phyloP scores from a whole-genome alignment of 805 yeast genomes.

The Teunomyces tritomae region DNA sequence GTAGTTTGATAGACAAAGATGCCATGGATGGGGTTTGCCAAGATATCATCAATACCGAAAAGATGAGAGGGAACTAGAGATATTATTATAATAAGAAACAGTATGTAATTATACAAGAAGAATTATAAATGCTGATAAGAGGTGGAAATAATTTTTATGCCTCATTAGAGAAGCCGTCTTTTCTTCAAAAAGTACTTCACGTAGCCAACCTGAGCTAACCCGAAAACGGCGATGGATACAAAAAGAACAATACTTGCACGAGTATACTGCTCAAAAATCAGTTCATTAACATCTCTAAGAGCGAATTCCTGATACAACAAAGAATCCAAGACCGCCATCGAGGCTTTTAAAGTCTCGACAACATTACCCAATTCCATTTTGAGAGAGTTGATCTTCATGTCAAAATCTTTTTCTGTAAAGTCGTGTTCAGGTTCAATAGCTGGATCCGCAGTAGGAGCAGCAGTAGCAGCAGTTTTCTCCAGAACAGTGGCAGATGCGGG shows the following conservation, averaged over 20 bases:
- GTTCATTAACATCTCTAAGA: conserved; percentile 39
- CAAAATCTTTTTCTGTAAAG: conserved; percentile 33
- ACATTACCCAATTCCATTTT: conserved; percentile 31
- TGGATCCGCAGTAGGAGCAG: background rate
- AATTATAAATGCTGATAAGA: conserved; percentile 1
- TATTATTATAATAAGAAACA: conserved; percentile 2
- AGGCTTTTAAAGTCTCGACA: conserved; percentile 26
- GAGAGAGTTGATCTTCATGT: conserved; percentile 25
- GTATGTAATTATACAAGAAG: conserved; percentile 4
- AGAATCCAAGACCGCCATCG: conserved; percentile 24
- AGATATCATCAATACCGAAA: conserved; percentile 68
- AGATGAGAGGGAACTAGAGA: conserved; percentile 58
- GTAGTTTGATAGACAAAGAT: conserved; percentile 48
- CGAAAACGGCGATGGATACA: conserved; percentile 25
- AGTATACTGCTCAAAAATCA: conserved; percentile 34
- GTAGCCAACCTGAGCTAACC: conserved; percentile 30
- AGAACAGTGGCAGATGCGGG: conserved; percentile 6
- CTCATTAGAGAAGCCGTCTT: conserved; percentile 19
- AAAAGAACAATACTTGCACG: conserved; percentile 24
- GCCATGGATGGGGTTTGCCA: conserved; percentile 70
- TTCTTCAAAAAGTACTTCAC: conserved; percentile 29
- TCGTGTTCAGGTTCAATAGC: conserved; percentile 7
- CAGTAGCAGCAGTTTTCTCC: background rate
- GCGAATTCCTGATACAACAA: conserved; percentile 32
- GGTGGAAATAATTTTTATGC: conserved; percentile 5